Evolutionary conservation across 257 asterid species (phyloP).

Genomic region (Catharanthus roseus): DNA sequence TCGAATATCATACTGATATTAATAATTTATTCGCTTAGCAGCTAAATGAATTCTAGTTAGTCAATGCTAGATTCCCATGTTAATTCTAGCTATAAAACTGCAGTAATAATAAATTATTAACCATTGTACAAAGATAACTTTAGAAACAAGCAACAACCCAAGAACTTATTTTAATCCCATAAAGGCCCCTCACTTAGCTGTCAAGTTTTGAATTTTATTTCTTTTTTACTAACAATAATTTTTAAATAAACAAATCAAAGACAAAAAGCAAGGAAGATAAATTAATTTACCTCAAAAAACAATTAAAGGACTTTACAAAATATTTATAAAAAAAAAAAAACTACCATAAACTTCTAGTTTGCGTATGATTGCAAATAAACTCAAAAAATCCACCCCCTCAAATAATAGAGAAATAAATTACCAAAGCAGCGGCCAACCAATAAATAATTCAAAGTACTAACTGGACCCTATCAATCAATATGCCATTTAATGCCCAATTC

Average conservation of each 20-base stretch:
- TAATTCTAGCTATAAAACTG: not conserved
- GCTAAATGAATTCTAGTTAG: not conserved
- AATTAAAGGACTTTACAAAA: not conserved
- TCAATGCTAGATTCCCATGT: not conserved
- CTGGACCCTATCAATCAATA: conserved; percentile 49
- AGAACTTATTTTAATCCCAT: not conserved
- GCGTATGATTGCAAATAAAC: conserved; percentile 40
- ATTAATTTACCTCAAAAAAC: not conserved
- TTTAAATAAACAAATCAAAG: conserved; percentile 6
- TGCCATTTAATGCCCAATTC: conserved; percentile 51
- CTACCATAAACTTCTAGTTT: conserved; percentile 5
- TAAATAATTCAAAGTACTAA: conserved; percentile 25
- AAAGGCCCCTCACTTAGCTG: conserved; percentile 18
- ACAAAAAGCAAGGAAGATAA: not conserved
- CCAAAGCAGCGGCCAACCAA: conserved; percentile 25
- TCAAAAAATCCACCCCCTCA: conserved; percentile 10
- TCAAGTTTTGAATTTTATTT: conserved; percentile 15
- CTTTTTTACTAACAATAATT: conserved; percentile 14
- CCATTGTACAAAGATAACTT: conserved; percentile 12
- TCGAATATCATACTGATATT: not conserved
- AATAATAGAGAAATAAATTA: conserved; percentile 24
- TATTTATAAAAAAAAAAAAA: not conserved
- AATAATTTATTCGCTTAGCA: not conserved
- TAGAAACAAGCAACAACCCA: conserved; percentile 13
- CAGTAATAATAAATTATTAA: conserved; percentile 1